These are phyloP conservation scores for Penicillium sp. DNA, from an alignment of 2,329 filamentous ascomycete genomes.

Conservation along the genomic window DNA sequence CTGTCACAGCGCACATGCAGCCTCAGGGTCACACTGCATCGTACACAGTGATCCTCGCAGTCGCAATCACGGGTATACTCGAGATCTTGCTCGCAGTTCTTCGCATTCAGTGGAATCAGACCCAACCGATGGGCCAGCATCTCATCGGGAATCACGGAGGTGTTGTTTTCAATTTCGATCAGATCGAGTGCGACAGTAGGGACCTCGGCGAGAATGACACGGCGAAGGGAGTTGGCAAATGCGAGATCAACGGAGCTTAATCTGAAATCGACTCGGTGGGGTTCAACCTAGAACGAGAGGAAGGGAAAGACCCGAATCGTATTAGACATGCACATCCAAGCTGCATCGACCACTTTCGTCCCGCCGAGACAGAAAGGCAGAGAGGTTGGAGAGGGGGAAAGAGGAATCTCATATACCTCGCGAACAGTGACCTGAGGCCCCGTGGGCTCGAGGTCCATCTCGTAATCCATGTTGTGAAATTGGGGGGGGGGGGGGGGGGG, in stretches of 20 bases:
- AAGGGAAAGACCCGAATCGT: not conserved
- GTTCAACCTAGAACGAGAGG: constrained; percentile 57
- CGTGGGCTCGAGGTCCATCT: constrained; percentile 45
- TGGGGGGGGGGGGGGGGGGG: constrained; percentile 12
- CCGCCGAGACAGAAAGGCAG: too few relatives aligned
- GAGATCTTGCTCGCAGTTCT: constrained; percentile 71
- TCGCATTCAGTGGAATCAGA: constrained; percentile 78
- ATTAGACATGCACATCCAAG: not conserved
- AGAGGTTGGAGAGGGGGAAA: too few relatives aligned
- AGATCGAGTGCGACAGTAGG: constrained; percentile 92
- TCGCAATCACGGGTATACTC: constrained; percentile 91
- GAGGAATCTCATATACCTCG: constrained; percentile 29
- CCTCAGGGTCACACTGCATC: constrained; percentile 78
- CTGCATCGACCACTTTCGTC: too few relatives aligned
- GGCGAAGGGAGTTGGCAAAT: constrained; percentile 87
- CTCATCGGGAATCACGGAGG: constrained; percentile 92
- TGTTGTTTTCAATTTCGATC: constrained; percentile 88
- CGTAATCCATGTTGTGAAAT: constrained; percentile 35
- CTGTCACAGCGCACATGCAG: constrained; percentile 80
- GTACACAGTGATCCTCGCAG: constrained; percentile 90
- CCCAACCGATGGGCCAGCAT: constrained; percentile 91
- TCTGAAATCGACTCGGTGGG: constrained; percentile 81
- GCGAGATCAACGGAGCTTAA: constrained; percentile 82
- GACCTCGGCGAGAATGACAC: constrained; percentile 87
- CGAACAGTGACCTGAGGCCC: constrained; percentile 45